Percentiles rank a stretch among this genome's conserved stretches.
These are phyloP conservation scores for Citrullus mucosospermus DNA, from an alignment of 306 rosid species.

Conservation along the genomic window DNA sequence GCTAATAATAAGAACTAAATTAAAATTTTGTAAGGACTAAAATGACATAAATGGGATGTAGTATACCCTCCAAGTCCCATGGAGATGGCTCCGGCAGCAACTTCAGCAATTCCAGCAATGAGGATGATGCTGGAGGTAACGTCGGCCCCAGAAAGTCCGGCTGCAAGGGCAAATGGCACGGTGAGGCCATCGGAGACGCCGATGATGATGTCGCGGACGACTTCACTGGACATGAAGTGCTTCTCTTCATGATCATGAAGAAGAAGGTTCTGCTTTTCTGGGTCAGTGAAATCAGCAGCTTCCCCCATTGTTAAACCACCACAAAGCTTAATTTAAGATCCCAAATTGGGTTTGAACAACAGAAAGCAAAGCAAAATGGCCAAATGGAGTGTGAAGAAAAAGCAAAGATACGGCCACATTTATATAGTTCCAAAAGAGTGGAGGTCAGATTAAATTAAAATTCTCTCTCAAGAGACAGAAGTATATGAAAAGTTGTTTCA, in stretches of 20 bases:
- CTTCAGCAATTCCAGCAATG: constrained; percentile 39
- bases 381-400: background rate
- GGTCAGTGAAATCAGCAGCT: constrained; percentile 13
- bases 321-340: background rate
- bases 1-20: background rate
- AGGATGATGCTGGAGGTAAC: constrained; percentile 33
- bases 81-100: constrained; percentile 43
- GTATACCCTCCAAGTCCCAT: constrained; percentile 68
- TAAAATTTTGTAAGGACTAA: background rate
- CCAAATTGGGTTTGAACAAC: background rate
- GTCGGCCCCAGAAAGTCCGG: constrained; percentile 35
- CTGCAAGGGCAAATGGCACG: constrained; percentile 39
- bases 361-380: background rate
- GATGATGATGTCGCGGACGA: constrained; percentile 36
- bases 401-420: background rate
- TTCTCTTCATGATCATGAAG: constrained; percentile 35
- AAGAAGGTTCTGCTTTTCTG: constrained; percentile 27
- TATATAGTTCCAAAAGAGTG: background rate
- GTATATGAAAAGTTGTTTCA: background rate
- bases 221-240: constrained; percentile 43
- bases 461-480: background rate
- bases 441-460: background rate
- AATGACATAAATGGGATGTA: background rate
- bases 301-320: constrained; percentile 4
- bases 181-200: constrained; percentile 45